Conservation (phyloP, 164 flowering plant genomes). For the Nymphaea colorata region DNA sequence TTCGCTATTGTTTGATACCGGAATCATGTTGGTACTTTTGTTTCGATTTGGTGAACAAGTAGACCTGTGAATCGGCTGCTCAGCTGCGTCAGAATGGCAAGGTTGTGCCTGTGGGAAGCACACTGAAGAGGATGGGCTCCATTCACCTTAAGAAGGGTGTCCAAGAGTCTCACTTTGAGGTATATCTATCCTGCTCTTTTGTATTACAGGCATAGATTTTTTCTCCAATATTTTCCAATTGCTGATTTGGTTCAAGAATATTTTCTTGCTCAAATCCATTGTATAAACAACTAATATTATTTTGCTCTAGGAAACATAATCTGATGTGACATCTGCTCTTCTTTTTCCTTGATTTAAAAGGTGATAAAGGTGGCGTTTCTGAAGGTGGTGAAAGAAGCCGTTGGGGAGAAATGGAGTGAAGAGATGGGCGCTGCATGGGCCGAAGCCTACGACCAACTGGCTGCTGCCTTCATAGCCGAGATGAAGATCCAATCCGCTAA, state of each 20-base stretch:
- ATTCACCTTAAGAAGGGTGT: background rate
- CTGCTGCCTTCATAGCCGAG: slow-evolving; percentile 35
- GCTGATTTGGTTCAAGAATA: too few species aligned
- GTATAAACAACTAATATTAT: too few species aligned
- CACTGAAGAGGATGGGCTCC: background rate
- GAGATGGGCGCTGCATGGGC: slow-evolving; percentile 41
- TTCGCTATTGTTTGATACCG: too few species aligned
- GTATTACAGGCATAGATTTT: background rate
- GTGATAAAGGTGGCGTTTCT: slow-evolving; percentile 62
- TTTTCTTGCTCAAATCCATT: too few species aligned
- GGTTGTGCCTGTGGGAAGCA: background rate
- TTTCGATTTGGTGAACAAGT: background rate
- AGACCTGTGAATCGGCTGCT: background rate
- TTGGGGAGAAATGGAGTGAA: slow-evolving; percentile 39
- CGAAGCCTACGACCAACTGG: slow-evolving; percentile 45
- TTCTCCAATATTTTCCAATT: too few species aligned
- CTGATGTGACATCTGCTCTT: too few species aligned
- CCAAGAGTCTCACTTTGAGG: background rate
- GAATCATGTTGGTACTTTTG: background rate
- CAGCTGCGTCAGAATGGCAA: background rate
- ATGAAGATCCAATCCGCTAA: slow-evolving; percentile 20
- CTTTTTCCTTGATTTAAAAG: slow-evolving; percentile 10
- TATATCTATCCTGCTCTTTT: background rate
- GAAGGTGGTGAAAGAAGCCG: slow-evolving; percentile 36
- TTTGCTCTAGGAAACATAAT: too few species aligned